phyloP scores from a whole-genome alignment of 192 early-diverging fungal genomes.

The Coemansia umbellata region DNA sequence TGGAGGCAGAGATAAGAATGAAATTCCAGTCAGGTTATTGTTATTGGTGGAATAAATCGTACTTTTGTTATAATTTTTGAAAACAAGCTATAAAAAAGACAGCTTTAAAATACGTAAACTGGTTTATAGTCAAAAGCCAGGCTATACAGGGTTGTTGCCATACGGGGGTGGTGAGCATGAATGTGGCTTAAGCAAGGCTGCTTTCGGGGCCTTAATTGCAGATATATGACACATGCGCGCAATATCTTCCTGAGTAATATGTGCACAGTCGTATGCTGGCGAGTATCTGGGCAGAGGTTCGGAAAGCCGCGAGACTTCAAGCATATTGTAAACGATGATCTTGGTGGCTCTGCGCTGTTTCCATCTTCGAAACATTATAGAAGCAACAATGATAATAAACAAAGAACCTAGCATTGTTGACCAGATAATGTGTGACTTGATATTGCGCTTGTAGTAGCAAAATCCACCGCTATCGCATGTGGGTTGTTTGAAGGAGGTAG shows the following conservation, averaged over 20 bases:
- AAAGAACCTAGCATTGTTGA: not conserved
- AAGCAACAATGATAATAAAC: not conserved
- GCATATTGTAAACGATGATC: not conserved
- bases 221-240: not conserved
- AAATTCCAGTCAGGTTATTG: no score
- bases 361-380: not conserved
- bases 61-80: not conserved
- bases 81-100: not conserved
- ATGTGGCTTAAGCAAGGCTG: not conserved
- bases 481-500: no score
- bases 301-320: constrained; percentile 1
- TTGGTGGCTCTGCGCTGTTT: not conserved
- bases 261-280: constrained; percentile 3
- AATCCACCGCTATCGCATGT: constrained; percentile 10
- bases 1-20: no score
- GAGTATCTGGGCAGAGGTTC: constrained; percentile 35
- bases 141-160: not conserved
- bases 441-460: constrained; percentile 16
- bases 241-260: not conserved
- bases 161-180: constrained; percentile 2
- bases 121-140: not conserved
- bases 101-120: not conserved
- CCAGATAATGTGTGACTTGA: constrained; percentile 17
- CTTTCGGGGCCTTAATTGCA: not conserved
- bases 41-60: not conserved